phyloP scores from a whole-genome alignment of 2,329 filamentous ascomycete genomes.

The Podosphaera fusca region DNA sequence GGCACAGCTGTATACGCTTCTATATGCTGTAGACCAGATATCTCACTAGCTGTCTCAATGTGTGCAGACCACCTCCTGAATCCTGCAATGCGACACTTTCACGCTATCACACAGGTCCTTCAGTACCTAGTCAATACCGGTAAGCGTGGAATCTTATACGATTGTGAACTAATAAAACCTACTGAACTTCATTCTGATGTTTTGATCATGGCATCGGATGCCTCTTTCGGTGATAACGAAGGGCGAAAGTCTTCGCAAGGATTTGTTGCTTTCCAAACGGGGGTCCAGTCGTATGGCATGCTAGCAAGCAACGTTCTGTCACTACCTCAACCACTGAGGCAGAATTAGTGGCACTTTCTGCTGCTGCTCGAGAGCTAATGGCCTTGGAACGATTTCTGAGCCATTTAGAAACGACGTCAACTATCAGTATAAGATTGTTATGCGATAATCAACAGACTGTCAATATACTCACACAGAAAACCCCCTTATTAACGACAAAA shows the following conservation, averaged over 20 bases:
- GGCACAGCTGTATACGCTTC: neutral
- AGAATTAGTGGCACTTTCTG: neutral
- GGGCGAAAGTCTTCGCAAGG: too few relatives aligned
- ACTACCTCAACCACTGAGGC: neutral
- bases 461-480: neutral
- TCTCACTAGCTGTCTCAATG: neutral
- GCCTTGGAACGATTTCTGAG: neutral
- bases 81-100: neutral
- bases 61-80: slow-evolving; percentile 1
- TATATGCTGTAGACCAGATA: neutral
- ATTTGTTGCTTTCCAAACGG: neutral
- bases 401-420: neutral
- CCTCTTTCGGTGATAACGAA: too few relatives aligned
- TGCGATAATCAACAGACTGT: slow-evolving; percentile 1
- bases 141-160: neutral
- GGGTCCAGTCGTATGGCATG: neutral
- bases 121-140: neutral
- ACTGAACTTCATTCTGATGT: too few relatives aligned
- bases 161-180: neutral
- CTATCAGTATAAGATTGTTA: neutral
- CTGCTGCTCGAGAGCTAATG: neutral
- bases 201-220: too few relatives aligned
- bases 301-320: neutral
- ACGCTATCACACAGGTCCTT: slow-evolving; percentile 1
- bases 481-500: too few relatives aligned